phyloP scores from a whole-genome alignment of 306 rosid species.

The Cucurbita moschata region DNA sequence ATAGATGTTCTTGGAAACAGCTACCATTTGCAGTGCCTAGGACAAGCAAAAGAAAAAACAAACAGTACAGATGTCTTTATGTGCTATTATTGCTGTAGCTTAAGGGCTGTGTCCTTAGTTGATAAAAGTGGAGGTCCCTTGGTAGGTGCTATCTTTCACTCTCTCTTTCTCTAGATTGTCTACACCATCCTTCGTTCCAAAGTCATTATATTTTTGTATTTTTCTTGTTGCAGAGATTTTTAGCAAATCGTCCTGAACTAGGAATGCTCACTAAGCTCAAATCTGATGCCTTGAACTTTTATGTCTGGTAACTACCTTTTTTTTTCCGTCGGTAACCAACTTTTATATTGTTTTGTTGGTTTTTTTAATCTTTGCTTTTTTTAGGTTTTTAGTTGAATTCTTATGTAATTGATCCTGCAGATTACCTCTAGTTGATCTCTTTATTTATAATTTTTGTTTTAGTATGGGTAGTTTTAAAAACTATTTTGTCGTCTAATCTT shows the following conservation, averaged over 20 bases:
- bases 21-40: slow-evolving; percentile 60
- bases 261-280: slow-evolving; percentile 35
- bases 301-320: slow-evolving; percentile 41
- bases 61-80: slow-evolving; percentile 16
- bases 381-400: not conserved
- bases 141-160: slow-evolving; percentile 25
- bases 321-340: not conserved
- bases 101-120: slow-evolving; percentile 27
- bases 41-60: slow-evolving; percentile 17
- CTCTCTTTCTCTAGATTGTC: slow-evolving; percentile 6
- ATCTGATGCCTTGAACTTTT: slow-evolving; percentile 35
- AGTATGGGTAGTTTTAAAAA: not conserved
- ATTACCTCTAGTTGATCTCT: not conserved
- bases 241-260: slow-evolving; percentile 35
- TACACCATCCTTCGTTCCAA: not conserved
- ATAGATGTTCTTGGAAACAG: slow-evolving; percentile 37
- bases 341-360: not conserved
- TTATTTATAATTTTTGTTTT: not conserved
- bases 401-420: not conserved
- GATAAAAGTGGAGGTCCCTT: slow-evolving; percentile 29
- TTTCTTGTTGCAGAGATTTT: slow-evolving; percentile 42
- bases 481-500: not conserved
- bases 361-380: not conserved
- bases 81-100: slow-evolving; percentile 47
- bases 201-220: slow-evolving; percentile 1